Evolutionary conservation across 768 basidiomycete species (phyloP).

Genomic region (Pisolithus marmoratus): DNA sequence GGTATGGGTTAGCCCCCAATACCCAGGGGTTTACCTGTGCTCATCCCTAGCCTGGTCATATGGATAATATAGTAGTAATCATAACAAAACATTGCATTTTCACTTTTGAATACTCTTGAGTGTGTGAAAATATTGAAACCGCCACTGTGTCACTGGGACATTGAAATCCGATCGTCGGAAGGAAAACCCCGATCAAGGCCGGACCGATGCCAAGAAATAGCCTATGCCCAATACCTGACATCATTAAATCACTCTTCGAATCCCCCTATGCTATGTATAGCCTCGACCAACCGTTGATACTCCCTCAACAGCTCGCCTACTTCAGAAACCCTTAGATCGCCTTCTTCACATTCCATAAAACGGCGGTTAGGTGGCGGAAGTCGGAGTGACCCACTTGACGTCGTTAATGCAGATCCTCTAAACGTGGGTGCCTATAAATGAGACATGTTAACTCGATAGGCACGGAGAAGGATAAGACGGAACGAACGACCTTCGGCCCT

Average conservation of each 20-base stretch:
- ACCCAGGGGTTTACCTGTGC: too few species aligned
- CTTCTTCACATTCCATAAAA: slow-evolving; percentile 66
- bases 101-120: too few species aligned
- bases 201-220: too few species aligned
- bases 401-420: slow-evolving; percentile 25
- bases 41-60: too few species aligned
- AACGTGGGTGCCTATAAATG: not conserved
- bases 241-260: slow-evolving; percentile 20
- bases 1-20: too few species aligned
- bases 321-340: slow-evolving; percentile 78
- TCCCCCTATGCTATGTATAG: slow-evolving; percentile 49
- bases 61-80: too few species aligned
- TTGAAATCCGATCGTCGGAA: too few species aligned
- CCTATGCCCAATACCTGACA: not conserved
- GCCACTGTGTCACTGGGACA: too few species aligned
- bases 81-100: too few species aligned
- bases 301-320: slow-evolving; percentile 75
- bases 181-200: too few species aligned
- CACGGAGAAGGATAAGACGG: slow-evolving; percentile 13
- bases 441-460: not conserved
- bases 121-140: too few species aligned
- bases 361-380: slow-evolving; percentile 60
- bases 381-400: slow-evolving; percentile 28
- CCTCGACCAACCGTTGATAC: slow-evolving; percentile 74
- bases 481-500: slow-evolving; percentile 25